Evolutionary conservation across 805 yeast species (phyloP).

Genomic region (Barnettozyma sp.): DNA sequence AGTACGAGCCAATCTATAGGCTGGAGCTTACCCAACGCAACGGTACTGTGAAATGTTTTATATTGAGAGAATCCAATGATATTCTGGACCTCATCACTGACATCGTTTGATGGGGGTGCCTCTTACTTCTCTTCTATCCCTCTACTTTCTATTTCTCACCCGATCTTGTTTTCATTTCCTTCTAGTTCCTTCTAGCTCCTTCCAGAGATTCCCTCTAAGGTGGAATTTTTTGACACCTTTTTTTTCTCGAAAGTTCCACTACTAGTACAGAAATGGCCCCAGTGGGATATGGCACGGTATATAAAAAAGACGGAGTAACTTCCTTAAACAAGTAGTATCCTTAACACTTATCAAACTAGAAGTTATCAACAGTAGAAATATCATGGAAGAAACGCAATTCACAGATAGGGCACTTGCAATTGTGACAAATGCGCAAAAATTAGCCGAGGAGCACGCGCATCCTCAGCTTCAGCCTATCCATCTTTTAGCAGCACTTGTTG

Average conservation of each 20-base stretch:
- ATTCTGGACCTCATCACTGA: constrained; percentile 1
- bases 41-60: neutral
- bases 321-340: no score
- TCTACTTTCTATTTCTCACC: neutral
- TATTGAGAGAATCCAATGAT: constrained; percentile 1
- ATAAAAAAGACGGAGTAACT: no score
- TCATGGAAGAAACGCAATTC: constrained; percentile 59
- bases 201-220: no score
- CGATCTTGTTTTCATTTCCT: neutral
- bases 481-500: constrained; percentile 83
- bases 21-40: constrained; percentile 1
- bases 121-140: constrained; percentile 2
- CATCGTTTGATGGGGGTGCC: neutral
- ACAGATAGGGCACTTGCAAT: constrained; percentile 90
- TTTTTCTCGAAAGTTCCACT: constrained; percentile 8
- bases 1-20: neutral
- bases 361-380: no score
- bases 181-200: constrained; percentile 5
- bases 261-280: no score
- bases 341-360: no score
- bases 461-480: constrained; percentile 85
- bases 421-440: constrained; percentile 67
- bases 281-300: constrained; percentile 1
- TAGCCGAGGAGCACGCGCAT: constrained; percentile 82
- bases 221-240: no score